Evolutionary conservation across 2,329 filamentous ascomycete species (phyloP).

Genomic region (Claviceps sp.): DNA sequence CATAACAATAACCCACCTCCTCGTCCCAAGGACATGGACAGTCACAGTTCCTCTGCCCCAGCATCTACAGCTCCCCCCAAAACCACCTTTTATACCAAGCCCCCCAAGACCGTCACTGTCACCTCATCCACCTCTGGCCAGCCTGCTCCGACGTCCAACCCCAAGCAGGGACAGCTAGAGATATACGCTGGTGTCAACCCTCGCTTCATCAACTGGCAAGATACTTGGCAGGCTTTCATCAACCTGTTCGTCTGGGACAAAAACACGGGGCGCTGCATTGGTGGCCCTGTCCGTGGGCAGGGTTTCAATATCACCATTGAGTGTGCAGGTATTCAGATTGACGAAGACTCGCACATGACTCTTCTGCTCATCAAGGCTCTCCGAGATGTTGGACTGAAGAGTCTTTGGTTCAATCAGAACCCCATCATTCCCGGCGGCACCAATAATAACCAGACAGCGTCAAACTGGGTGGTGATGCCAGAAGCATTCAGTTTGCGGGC

Average conservation of each 20-base stretch:
- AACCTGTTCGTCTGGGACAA: constrained; percentile 28
- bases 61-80: constrained; percentile 19
- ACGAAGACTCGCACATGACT: constrained; percentile 26
- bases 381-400: constrained; percentile 23
- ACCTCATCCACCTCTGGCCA: constrained; percentile 12
- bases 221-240: constrained; percentile 25
- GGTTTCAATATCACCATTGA: constrained; percentile 24
- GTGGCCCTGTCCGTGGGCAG: constrained; percentile 18
- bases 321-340: constrained; percentile 23
- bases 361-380: constrained; percentile 26
- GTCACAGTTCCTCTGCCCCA: constrained; percentile 21
- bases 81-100: constrained; percentile 19
- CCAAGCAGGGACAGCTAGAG: constrained; percentile 17
- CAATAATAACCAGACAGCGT: constrained; percentile 14
- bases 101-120: constrained; percentile 13
- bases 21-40: constrained; percentile 22
- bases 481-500: constrained; percentile 23
- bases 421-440: constrained; percentile 21
- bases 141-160: constrained; percentile 17
- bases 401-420: constrained; percentile 27
- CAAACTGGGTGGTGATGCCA: constrained; percentile 26
- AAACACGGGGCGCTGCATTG: constrained; percentile 20
- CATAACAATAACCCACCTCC: constrained; percentile 19
- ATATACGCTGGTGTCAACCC: constrained; percentile 22
- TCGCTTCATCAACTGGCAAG: constrained; percentile 26